phyloP scores from a whole-genome alignment of 192 early-diverging fungal species.

The Thamnidium elegans region DNA sequence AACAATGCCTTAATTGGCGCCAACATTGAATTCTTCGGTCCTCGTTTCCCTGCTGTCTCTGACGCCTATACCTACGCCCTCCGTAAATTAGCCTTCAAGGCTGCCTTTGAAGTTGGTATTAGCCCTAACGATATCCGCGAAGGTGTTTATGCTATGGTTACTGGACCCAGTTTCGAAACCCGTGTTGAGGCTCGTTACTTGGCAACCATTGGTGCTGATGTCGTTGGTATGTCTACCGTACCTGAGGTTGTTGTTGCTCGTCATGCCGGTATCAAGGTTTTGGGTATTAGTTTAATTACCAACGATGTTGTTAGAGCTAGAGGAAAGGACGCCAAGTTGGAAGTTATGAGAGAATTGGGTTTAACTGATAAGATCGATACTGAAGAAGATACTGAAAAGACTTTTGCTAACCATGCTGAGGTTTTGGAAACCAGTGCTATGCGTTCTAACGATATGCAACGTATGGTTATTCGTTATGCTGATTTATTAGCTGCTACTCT shows the following conservation, averaged over 20 bases:
- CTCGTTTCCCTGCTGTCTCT: conserved; percentile 82
- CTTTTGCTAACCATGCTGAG: conserved; percentile 64
- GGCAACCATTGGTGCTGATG: conserved; percentile 68
- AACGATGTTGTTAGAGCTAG: conserved; percentile 53
- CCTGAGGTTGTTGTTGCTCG: conserved; percentile 87
- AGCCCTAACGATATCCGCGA: conserved; percentile 60
- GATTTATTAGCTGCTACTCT: conserved; percentile 7
- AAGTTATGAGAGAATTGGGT: conserved; percentile 16
- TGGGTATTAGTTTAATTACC: conserved; percentile 81
- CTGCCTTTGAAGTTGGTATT: conserved; percentile 48
- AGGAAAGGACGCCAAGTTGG: conserved; percentile 44
- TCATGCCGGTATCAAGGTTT: conserved; percentile 76
- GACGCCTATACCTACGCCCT: conserved; percentile 81
- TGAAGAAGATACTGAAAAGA: conserved; percentile 36
- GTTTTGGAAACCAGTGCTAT: conserved; percentile 59
- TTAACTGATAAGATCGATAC: conserved; percentile 22
- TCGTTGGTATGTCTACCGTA: conserved; percentile 86
- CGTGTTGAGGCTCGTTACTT: conserved; percentile 79
- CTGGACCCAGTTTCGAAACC: conserved; percentile 93
- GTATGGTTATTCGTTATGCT: conserved; percentile 26
- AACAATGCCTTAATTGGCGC: conserved; percentile 82
- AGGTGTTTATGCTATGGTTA: conserved; percentile 77
- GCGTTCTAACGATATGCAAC: conserved; percentile 57
- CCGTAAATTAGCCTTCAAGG: conserved; percentile 67
- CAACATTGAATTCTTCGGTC: conserved; percentile 78